These are phyloP conservation scores for Ustilago vetiveriae DNA, from an alignment of 1,284 basidiomycete genomes.

Conservation along the genomic window DNA sequence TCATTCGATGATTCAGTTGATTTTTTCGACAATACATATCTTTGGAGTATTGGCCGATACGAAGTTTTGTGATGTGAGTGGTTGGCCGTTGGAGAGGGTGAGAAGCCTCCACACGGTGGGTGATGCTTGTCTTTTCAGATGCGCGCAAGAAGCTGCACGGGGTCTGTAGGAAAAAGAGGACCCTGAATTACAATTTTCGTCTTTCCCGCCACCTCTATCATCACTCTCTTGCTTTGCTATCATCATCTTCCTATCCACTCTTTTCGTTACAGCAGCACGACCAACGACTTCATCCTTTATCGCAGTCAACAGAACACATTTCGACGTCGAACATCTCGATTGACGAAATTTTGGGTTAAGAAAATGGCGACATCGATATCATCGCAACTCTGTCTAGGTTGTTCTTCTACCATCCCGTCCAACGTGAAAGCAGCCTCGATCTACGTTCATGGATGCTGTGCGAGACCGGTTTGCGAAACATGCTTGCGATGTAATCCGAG, in stretches of 20 bases:
- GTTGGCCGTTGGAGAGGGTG: no score
- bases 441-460: slow-evolving; percentile 47
- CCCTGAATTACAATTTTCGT: slow-evolving; percentile 7
- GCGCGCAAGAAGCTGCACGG: slow-evolving; percentile 6
- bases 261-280: no score
- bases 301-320: no score
- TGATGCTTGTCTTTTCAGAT: not conserved
- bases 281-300: not conserved
- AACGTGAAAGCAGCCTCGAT: slow-evolving; percentile 18
- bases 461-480: slow-evolving; percentile 19
- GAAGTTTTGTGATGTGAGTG: no score
- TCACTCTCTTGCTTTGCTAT: no score
- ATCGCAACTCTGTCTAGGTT: slow-evolving; percentile 30
- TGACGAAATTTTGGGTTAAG: no score
- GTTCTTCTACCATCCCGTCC: slow-evolving; percentile 29
- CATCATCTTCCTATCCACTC: not conserved
- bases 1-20: slow-evolving; percentile 63
- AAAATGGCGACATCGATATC: slow-evolving; percentile 9
- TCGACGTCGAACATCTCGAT: no score
- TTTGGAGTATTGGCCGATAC: no score
- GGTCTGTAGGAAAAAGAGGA: not conserved
- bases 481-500: slow-evolving; percentile 35
- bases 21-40: no score
- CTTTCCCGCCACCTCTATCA: no score
- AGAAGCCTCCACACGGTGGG: not conserved